Evolutionary conservation across 306 rosid species (phyloP), one percentile per base, ranked within the genome.

Genomic region (Castanospermum australe): DNA sequence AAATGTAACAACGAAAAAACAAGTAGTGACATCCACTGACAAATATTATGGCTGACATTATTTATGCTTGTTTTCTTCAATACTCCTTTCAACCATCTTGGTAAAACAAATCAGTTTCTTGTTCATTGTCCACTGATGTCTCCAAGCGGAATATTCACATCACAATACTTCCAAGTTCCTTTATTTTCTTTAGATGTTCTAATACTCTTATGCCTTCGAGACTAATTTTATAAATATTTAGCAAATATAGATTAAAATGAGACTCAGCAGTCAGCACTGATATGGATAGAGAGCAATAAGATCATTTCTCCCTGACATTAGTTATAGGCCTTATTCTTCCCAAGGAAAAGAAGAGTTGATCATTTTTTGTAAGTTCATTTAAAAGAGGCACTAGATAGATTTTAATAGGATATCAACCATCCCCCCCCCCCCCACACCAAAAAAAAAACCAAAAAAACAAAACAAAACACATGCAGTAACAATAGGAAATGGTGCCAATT

Each of bases 401-500:
- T 63, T 47, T 13, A 25, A 63, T 50, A 18, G n/a, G 62, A 47
- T 28, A 51, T 45, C 44, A 75, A 45, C 35, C 35, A 5, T 76
- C 73, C 35, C 10, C 32, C 32, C n/a, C n/a, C n/a, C n/a, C n/a
- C n/a, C 71, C 8, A 48, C 8, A 39, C 11, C n/a, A 15, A 36
- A 50, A 21, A 50, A n/a, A n/a, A n/a, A n/a, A n/a, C n/a, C n/a
- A n/a, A n/a, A n/a, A n/a, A n/a, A n/a, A n/a, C n/a, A n/a, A n/a
- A n/a, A n/a, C n/a, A n/a, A n/a, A n/a, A n/a, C 21, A 56, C 61
- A 32, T 44, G 64, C 38, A 30, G 25, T 74, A 67, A 42, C 24
- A 75, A 32, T 35, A 70, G 67, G 55, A 80, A 76, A 61, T 47
- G 38, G 73, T n/a, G 28, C 65, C 22, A 32, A 57, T 38, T 73